A percentile compares a stretch with the other conserved stretches of the same genome.
Evolutionary conservation across 1,284 basidiomycete genomes (phyloP).

Genomic region (Ganoderma leucocontextum): DNA sequence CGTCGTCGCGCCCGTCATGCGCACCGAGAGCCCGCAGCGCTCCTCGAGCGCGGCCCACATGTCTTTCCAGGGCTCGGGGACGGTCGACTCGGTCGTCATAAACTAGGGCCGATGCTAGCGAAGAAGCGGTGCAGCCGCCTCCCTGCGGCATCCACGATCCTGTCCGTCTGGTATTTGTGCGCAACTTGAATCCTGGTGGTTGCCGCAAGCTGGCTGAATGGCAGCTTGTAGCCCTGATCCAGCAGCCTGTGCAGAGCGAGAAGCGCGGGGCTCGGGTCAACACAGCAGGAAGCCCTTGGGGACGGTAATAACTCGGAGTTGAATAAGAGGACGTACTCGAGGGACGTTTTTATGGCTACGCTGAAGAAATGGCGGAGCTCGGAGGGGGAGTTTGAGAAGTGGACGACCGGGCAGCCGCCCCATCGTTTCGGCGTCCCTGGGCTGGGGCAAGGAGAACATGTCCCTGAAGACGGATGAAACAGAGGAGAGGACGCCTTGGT

Average conservation of each 20-base stretch:
- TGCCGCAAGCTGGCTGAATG: neutral
- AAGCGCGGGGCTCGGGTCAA: too few relatives aligned
- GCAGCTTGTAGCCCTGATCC: neutral
- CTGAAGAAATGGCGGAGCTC: neutral
- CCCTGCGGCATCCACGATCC: neutral
- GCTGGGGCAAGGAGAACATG: neutral
- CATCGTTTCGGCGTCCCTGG: neutral
- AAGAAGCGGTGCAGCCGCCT: neutral
- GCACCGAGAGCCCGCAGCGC: neutral
- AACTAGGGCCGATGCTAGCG: neutral
- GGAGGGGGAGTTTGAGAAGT: neutral
- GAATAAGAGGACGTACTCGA: neutral
- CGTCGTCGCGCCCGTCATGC: neutral
- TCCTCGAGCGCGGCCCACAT: too few relatives aligned
- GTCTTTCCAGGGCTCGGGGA: too few relatives aligned
- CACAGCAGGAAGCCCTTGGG: too few relatives aligned
- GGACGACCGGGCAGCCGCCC: neutral
- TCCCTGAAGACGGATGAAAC: neutral
- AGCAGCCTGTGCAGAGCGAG: neutral
- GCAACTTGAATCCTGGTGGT: neutral
- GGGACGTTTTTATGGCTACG: neutral
- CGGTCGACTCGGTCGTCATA: too few relatives aligned
- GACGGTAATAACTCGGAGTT: too few relatives aligned
- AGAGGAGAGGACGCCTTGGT: neutral
- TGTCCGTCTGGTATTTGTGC: slow-evolving; percentile 16